phyloP scores from a whole-genome alignment of 345 rosid genomes.

The Murraya koenigii region DNA sequence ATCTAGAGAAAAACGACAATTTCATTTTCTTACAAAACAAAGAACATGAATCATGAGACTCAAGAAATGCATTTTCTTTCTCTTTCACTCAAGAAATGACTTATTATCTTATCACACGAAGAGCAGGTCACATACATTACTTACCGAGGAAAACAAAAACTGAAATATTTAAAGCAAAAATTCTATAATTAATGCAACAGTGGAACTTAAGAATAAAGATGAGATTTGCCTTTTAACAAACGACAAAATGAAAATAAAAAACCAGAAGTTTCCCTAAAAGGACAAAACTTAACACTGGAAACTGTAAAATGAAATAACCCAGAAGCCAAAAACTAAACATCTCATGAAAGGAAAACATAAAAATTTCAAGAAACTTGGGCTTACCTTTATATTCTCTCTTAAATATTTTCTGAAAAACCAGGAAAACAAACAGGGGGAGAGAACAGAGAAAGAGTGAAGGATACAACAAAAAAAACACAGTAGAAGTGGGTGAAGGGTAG shows the following conservation, averaged over 20 bases:
- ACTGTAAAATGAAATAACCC: not conserved
- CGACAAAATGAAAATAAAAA: not conserved
- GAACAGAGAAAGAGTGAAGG: constrained; percentile 11
- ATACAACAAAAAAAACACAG: not conserved
- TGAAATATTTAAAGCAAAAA: not conserved
- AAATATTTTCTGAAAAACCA: not conserved
- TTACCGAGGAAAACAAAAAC: not conserved
- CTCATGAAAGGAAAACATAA: not conserved
- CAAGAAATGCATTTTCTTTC: constrained; percentile 4
- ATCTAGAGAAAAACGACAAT: not conserved
- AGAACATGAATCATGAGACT: constrained; percentile 14
- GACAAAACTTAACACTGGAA: not conserved
- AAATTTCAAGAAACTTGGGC: not conserved
- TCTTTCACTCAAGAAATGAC: constrained; percentile 15
- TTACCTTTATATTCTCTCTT: not conserved
- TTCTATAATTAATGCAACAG: constrained; percentile 46
- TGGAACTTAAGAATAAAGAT: constrained; percentile 15
- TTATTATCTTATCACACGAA: constrained; percentile 19
- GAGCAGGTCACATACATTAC: constrained; percentile 3
- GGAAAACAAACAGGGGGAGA: not conserved
- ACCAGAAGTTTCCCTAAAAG: constrained; percentile 1
- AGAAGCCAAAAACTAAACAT: not conserved
- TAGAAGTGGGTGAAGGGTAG: too few relatives aligned
- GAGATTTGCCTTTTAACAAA: constrained; percentile 24
- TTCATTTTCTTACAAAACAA: not conserved